Conservation (phyloP, 1,284 basidiomycete species). For the Coniferiporia weirii region DNA sequence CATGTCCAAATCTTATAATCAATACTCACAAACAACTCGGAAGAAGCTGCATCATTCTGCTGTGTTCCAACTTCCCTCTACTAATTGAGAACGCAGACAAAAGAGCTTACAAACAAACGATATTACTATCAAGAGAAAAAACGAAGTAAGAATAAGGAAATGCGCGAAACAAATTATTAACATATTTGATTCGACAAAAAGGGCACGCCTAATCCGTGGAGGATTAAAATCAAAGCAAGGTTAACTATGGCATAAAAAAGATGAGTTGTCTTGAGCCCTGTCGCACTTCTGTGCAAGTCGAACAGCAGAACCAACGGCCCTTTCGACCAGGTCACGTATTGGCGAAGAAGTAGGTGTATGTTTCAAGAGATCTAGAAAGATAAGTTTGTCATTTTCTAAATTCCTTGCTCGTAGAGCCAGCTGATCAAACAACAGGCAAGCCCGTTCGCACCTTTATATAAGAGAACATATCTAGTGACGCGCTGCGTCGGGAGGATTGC, state of each 20-base stretch:
- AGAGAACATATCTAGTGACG: constrained; percentile 62
- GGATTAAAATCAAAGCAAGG: not conserved
- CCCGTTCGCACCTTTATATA: constrained; percentile 51
- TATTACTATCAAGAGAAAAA: not conserved
- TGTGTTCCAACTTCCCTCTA: too few relatives aligned
- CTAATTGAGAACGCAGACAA: too few relatives aligned
- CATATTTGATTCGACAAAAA: not conserved
- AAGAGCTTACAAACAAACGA: too few relatives aligned
- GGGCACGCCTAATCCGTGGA: not conserved
- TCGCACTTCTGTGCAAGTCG: constrained; percentile 62
- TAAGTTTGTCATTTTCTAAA: not conserved
- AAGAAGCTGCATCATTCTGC: too few relatives aligned
- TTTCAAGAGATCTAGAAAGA: constrained; percentile 36
- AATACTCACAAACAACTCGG: too few relatives aligned
- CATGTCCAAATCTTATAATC: not conserved
- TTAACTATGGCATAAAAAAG: constrained; percentile 35
- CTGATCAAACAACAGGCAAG: not conserved
- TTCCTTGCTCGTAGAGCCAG: not conserved
- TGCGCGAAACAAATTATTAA: not conserved
- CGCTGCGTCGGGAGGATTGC: constrained; percentile 67
- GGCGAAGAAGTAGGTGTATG: constrained; percentile 40
- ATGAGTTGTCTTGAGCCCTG: constrained; percentile 55
- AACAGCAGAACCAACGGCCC: constrained; percentile 51
- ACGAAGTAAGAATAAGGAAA: not conserved
- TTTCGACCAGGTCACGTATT: constrained; percentile 45